Evolutionary conservation across 2,329 filamentous ascomycete species (phyloP).

Genomic region (Aplosporella prunicola): DNA sequence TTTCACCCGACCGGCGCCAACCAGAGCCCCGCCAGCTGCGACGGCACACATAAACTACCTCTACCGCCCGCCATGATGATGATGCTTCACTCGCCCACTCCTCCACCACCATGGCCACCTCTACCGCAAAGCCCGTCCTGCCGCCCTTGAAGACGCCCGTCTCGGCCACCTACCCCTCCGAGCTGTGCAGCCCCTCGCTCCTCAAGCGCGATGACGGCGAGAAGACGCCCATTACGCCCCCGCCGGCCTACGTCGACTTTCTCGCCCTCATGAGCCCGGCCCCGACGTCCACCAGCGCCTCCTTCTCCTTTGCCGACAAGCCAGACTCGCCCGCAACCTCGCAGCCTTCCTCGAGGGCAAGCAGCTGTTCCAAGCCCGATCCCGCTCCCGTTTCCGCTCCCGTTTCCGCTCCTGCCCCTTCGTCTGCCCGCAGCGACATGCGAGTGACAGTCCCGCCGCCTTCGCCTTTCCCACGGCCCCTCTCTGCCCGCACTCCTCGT

Average conservation of each 20-base stretch:
- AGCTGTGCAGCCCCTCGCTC: slow-evolving; percentile 49
- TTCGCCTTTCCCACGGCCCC: slow-evolving; percentile 54
- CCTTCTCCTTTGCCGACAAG: slow-evolving; percentile 40
- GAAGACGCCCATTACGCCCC: slow-evolving; percentile 84
- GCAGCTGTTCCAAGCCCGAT: slow-evolving; percentile 24
- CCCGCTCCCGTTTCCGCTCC: no score
- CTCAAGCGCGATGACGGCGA: slow-evolving; percentile 56
- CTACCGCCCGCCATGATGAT: neutral
- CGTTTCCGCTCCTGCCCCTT: slow-evolving; percentile 2
- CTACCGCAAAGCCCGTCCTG: slow-evolving; percentile 32
- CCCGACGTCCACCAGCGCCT: slow-evolving; percentile 46
- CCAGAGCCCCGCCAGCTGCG: neutral
- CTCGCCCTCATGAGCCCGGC: slow-evolving; percentile 64
- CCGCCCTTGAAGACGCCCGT: slow-evolving; percentile 46
- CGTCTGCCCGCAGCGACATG: slow-evolving; percentile 6
- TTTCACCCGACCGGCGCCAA: slow-evolving; percentile 10
- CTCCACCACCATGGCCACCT: slow-evolving; percentile 26
- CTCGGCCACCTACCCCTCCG: slow-evolving; percentile 48
- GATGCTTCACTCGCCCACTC: neutral
- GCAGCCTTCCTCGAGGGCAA: slow-evolving; percentile 24
- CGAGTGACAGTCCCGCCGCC: slow-evolving; percentile 49
- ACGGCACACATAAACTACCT: neutral
- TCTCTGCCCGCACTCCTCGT: slow-evolving; percentile 49
- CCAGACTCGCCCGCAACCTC: slow-evolving; percentile 28
- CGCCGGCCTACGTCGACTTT: slow-evolving; percentile 84